Conservation (phyloP, 768 basidiomycete species). For the Mycena crocata region DNA sequence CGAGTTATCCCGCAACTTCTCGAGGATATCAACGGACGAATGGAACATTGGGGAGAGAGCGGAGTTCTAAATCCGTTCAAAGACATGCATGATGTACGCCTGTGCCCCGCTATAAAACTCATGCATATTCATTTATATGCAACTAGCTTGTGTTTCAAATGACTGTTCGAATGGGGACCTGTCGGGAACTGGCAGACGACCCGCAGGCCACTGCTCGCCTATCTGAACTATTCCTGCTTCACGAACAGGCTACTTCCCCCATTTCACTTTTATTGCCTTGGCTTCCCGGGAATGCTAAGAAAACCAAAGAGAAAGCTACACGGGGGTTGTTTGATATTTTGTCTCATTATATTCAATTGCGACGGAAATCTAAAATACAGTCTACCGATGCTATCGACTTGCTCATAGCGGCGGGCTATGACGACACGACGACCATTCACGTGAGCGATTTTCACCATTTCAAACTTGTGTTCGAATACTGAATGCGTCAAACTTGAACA, state of each 20-base stretch:
- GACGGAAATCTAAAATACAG: constrained; percentile 39
- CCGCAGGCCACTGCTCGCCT: constrained; percentile 36
- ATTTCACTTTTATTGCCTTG: constrained; percentile 47
- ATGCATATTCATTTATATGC: not conserved
- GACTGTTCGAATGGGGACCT: constrained; percentile 50
- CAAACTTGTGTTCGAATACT: not conserved
- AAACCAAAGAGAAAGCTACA: constrained; percentile 44
- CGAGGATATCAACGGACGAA: constrained; percentile 37
- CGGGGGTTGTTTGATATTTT: constrained; percentile 43
- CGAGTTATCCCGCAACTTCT: constrained; percentile 40
- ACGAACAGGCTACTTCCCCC: constrained; percentile 50
- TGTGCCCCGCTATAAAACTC: not conserved
- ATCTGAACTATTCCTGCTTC: constrained; percentile 42
- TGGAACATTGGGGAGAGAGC: constrained; percentile 38
- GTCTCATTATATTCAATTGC: constrained; percentile 40
- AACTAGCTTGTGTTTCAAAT: constrained; percentile 46
- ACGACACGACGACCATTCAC: constrained; percentile 32
- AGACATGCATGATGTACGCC: constrained; percentile 39
- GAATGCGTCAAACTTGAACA: constrained; percentile 40
- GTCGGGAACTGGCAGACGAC: constrained; percentile 47
- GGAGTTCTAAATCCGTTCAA: constrained; percentile 41
- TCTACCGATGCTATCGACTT: constrained; percentile 50
- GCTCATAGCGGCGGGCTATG: constrained; percentile 44
- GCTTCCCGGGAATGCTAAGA: constrained; percentile 47
- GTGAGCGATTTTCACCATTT: constrained; percentile 11